These are phyloP conservation scores for Hyphopichia fennica DNA, from an alignment of 1,139 yeast species.

Conservation along the genomic window DNA sequence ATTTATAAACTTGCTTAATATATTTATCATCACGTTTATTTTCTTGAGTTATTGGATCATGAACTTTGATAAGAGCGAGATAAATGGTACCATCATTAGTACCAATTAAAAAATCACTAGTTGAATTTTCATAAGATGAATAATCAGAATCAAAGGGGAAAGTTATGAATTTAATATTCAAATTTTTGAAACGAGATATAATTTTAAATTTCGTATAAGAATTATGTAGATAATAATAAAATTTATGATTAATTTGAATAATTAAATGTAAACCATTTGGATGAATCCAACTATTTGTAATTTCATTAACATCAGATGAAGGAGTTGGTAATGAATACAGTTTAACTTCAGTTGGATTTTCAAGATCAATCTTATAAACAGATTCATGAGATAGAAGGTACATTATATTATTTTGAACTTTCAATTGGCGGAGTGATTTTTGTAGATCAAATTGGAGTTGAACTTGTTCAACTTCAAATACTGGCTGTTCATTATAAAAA, in stretches of 20 bases:
- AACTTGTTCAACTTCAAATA: constrained; percentile 40
- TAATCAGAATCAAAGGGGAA: constrained; percentile 15
- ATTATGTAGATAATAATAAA: constrained; percentile 33
- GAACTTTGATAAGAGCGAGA: constrained; percentile 27
- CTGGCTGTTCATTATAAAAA: constrained; percentile 17
- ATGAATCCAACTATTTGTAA: constrained; percentile 39
- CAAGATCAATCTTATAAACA: constrained; percentile 35
- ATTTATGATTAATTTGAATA: constrained; percentile 23
- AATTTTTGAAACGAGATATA: constrained; percentile 32
- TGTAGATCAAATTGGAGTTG: constrained; percentile 41
- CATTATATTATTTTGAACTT: constrained; percentile 37
- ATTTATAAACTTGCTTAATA: constrained; percentile 28
- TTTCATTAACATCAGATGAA: constrained; percentile 6
- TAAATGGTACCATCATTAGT: constrained; percentile 32
- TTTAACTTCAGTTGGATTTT: constrained; percentile 36
- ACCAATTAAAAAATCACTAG: constrained; percentile 32
- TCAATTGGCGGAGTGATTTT: constrained; percentile 23
- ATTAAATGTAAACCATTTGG: constrained; percentile 40
- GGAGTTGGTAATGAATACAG: constrained; percentile 27
- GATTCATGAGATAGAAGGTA: constrained; percentile 23
- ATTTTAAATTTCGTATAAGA: constrained; percentile 33
- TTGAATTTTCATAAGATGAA: constrained; percentile 7
- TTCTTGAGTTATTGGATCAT: constrained; percentile 20
- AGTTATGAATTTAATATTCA: constrained; percentile 24
- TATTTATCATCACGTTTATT: constrained; percentile 41